Conservation (phyloP, 1,284 basidiomycete species). For the Naganishia liquefaciens region DNA sequence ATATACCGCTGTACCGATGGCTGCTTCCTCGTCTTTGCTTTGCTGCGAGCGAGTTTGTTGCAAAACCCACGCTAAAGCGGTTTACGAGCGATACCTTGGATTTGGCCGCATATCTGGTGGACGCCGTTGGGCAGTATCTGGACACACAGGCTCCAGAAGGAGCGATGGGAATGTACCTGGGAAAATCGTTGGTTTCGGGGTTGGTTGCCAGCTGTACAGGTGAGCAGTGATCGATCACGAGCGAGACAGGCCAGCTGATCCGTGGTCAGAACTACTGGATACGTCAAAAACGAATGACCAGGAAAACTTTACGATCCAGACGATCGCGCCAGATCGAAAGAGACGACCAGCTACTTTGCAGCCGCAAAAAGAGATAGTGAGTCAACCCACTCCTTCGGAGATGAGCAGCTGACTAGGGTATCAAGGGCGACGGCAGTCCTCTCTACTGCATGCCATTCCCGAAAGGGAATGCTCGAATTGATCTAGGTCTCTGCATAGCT, state of each 20-base stretch:
- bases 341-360: slow-evolving; percentile 4
- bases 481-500: slow-evolving; percentile 16
- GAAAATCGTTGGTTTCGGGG: slow-evolving; percentile 34
- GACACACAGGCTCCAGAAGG: slow-evolving; percentile 18
- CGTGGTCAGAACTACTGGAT: slow-evolving; percentile 8
- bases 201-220: slow-evolving; percentile 40
- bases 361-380: slow-evolving; percentile 12
- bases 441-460: slow-evolving; percentile 24
- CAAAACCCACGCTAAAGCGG: slow-evolving; percentile 11
- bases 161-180: slow-evolving; percentile 38
- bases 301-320: slow-evolving; percentile 11
- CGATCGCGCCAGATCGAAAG: slow-evolving; percentile 8
- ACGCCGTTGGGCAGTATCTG: slow-evolving; percentile 36
- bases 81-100: slow-evolving; percentile 34
- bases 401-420: no score
- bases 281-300: not conserved
- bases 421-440: slow-evolving; percentile 19
- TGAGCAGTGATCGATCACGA: not conserved
- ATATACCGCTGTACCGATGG: slow-evolving; percentile 46
- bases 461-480: slow-evolving; percentile 15
- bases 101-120: slow-evolving; percentile 34
- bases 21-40: slow-evolving; percentile 45
- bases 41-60: slow-evolving; percentile 37
- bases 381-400: not conserved
- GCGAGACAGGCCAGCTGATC: not conserved